phyloP scores from a whole-genome alignment of 2,329 filamentous ascomycete species.

The Neonectria neomacrospora region DNA sequence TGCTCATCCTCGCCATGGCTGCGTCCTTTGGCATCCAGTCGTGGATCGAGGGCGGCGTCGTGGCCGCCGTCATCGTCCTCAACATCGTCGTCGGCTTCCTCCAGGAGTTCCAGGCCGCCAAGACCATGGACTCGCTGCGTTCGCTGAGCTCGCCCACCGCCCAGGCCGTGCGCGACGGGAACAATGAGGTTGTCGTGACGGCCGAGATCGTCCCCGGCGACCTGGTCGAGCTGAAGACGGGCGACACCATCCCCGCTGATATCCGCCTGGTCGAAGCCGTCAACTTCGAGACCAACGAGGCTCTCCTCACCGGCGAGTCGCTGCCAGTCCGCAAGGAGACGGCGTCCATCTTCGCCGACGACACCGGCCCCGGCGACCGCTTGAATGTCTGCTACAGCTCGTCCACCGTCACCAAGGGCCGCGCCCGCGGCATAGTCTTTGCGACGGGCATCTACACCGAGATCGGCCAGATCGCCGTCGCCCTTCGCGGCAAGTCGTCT shows the following conservation, averaged over 20 bases:
- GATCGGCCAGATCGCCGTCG: constrained; percentile 68
- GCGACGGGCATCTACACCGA: constrained; percentile 71
- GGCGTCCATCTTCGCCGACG: constrained; percentile 53
- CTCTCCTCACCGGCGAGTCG: constrained; percentile 72
- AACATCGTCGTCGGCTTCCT: constrained; percentile 66
- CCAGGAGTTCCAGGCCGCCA: constrained; percentile 59
- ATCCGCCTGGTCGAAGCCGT: constrained; percentile 66
- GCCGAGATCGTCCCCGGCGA: constrained; percentile 67
- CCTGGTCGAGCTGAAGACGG: constrained; percentile 63
- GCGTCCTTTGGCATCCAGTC: constrained; percentile 68
- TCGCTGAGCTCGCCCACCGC: constrained; percentile 58
- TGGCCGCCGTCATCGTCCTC: constrained; percentile 66
- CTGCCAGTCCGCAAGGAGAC: constrained; percentile 67
- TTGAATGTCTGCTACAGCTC: constrained; percentile 72
- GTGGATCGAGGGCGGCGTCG: constrained; percentile 70
- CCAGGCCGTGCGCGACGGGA: constrained; percentile 55
- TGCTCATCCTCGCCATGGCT: constrained; percentile 67
- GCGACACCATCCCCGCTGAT: constrained; percentile 72
- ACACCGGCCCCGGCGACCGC: constrained; percentile 65
- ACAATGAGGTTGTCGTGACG: constrained; percentile 51
- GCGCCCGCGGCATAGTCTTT: constrained; percentile 69
- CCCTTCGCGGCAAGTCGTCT: constrained; percentile 53
- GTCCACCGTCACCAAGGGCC: constrained; percentile 70
- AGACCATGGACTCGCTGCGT: constrained; percentile 61
- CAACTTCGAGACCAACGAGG: constrained; percentile 76